Evolutionary conservation across 2,329 filamentous ascomycete species (phyloP).

Genomic region (Verticillium tricorpus): DNA sequence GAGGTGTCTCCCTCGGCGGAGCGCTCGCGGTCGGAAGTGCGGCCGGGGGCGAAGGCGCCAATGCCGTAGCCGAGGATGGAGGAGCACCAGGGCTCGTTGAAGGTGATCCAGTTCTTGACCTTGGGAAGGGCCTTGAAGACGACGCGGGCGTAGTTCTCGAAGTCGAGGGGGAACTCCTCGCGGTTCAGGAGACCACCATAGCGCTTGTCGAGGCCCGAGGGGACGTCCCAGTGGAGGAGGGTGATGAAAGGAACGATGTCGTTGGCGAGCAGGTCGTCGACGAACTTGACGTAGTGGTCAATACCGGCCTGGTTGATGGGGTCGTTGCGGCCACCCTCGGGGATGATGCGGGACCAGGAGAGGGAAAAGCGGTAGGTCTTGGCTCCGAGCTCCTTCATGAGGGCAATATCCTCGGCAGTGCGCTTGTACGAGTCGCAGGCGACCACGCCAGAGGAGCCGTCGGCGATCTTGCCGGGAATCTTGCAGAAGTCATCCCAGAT

Average conservation of each 20-base stretch:
- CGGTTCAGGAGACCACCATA: constrained; percentile 80
- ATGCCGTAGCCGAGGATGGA: constrained; percentile 75
- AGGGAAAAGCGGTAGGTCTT: constrained; percentile 80
- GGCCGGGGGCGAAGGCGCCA: constrained; percentile 78
- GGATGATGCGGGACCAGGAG: constrained; percentile 81
- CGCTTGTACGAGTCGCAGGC: constrained; percentile 87
- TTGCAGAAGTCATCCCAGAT: constrained; percentile 91
- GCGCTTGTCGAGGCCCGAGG: constrained; percentile 70
- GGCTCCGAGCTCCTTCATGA: constrained; percentile 70
- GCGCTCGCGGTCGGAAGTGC: constrained; percentile 69
- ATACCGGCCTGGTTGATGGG: constrained; percentile 75
- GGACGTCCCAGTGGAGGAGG: constrained; percentile 85
- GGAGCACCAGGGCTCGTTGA: constrained; percentile 87
- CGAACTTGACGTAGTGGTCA: constrained; percentile 72
- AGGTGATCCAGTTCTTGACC: constrained; percentile 86
- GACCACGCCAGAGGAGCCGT: constrained; percentile 67
- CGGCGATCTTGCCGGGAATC: constrained; percentile 77
- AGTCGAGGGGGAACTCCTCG: constrained; percentile 78
- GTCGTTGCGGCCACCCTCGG: constrained; percentile 77
- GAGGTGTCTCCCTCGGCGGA: constrained; percentile 67
- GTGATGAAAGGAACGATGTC: constrained; percentile 80
- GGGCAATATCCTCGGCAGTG: constrained; percentile 68
- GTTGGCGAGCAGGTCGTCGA: constrained; percentile 70
- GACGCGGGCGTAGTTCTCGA: constrained; percentile 70
- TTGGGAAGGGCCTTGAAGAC: constrained; percentile 70